Evolutionary conservation across 139 green algal species (phyloP).

Genomic region (Trebouxia sp.): DNA sequence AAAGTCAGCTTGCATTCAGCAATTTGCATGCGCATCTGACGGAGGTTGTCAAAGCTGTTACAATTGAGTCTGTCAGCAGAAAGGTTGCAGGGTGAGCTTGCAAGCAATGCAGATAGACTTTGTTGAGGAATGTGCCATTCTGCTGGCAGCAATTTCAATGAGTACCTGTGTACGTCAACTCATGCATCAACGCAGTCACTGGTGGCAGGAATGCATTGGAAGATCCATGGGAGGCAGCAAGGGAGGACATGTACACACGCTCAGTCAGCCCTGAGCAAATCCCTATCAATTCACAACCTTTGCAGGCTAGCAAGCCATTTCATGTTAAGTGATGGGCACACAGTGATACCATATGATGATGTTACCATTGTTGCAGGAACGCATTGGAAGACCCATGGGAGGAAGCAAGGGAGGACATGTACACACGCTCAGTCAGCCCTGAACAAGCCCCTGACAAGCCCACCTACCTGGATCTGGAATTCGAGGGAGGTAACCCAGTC

Average conservation of each 20-base stretch:
- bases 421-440: conserved; percentile 87
- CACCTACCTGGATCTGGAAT: conserved; percentile 94
- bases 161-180: not conserved
- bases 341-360: too few species aligned
- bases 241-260: conserved; percentile 91
- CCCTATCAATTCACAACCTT: too few species aligned
- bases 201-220: conserved; percentile 90
- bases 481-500: conserved; percentile 96
- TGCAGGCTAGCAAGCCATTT: too few species aligned
- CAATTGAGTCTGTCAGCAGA: too few species aligned
- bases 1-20: too few species aligned
- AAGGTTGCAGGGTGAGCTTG: too few species aligned
- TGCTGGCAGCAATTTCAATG: not conserved
- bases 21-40: too few species aligned
- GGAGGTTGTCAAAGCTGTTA: too few species aligned
- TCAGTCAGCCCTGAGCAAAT: conserved; percentile 89
- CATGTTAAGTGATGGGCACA: too few species aligned
- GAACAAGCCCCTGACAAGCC: conserved; percentile 88
- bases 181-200: too few species aligned
- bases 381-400: conserved; percentile 95
- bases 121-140: too few species aligned
- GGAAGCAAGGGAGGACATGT: conserved; percentile 86
- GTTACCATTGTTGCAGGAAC: conserved; percentile 59
- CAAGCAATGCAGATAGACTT: too few species aligned
- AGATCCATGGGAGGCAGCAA: conserved; percentile 87